Base-by-base conservation (phyloP, 495 filamentous ascomycete species). In the Trichoderma orchidacearum region DNA sequence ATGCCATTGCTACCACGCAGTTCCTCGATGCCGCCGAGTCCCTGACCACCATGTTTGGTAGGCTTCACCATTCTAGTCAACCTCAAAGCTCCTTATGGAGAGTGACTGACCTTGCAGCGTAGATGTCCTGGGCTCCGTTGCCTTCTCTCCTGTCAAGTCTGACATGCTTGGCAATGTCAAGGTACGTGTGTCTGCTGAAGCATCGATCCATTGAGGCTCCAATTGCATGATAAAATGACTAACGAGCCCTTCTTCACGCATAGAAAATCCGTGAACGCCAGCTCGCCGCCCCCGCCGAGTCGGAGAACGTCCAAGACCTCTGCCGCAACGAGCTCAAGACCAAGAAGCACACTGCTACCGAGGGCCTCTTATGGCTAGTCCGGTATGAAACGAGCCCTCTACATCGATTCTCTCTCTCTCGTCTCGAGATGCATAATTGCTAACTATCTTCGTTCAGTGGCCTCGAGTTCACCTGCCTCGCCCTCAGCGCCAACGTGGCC, bases 141-240 rank as follows among this genome's bases (percentile, higher is more conserved):
- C 90, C 57, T 96, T 97, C 73, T 78, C 70, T 5, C 83, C 85
- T 27, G 92, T 98, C 58, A 95, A 96, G 78, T 85, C 71, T 59
- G 93, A 98, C 70, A 85, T 98, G 77, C 62, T 81, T 8, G 89
- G 89, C 65, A 98, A 98, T 68, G 81, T 98, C 69, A 89, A 90
- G 81, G 92, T 96, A 66, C 56, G 70, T 64, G 35, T 1, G 7
- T 30, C 30, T 15, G 32, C n/a, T 35, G 32, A 4, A 35, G 32
- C 5, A 0, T n/a, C 51, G 12, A 34, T 28, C 31, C 0, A 53
- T 31, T n/a, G n/a, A n/a, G n/a, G n/a, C n/a, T n/a, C n/a, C 15
- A 31, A 18, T 31, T 30, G 12, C 30, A 15, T 15, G 11, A 25
- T 15, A 1, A 2, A 18, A 15, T 31, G 9, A 23, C 51, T 53